These are phyloP conservation scores for Termitomyces heimii DNA, from an alignment of 768 basidiomycete genomes.

Conservation along the genomic window DNA sequence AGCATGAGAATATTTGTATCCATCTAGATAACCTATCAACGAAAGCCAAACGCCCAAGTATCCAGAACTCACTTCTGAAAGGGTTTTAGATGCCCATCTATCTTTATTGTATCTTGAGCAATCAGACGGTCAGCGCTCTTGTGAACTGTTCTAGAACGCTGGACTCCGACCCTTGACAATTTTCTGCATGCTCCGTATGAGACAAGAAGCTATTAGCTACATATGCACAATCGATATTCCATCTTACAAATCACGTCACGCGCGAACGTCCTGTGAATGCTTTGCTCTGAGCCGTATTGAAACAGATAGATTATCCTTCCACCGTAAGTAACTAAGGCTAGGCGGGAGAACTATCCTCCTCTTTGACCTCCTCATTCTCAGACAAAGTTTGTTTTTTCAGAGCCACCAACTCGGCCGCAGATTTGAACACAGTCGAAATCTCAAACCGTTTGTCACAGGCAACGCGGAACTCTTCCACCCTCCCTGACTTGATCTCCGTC, in stretches of 20 bases:
- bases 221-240: neutral
- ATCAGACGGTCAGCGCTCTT: neutral
- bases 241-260: neutral
- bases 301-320: neutral
- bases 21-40: too few relatives aligned
- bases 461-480: conserved; percentile 55
- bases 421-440: conserved; percentile 65
- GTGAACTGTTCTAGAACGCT: neutral
- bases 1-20: too few relatives aligned
- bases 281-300: neutral
- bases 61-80: too few relatives aligned
- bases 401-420: conserved; percentile 39
- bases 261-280: too few relatives aligned
- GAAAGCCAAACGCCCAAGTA: too few relatives aligned
- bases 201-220: too few relatives aligned
- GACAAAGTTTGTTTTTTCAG: conserved; percentile 25
- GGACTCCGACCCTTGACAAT: neutral
- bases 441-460: conserved; percentile 48
- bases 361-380: conserved; percentile 6
- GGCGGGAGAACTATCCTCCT: neutral
- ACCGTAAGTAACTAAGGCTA: neutral
- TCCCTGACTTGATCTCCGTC: conserved; percentile 38
- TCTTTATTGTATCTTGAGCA: neutral
- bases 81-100: too few relatives aligned
- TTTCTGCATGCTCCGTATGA: too few relatives aligned